phyloP scores from a whole-genome alignment of 306 rosid species.

The Quercus alba region DNA sequence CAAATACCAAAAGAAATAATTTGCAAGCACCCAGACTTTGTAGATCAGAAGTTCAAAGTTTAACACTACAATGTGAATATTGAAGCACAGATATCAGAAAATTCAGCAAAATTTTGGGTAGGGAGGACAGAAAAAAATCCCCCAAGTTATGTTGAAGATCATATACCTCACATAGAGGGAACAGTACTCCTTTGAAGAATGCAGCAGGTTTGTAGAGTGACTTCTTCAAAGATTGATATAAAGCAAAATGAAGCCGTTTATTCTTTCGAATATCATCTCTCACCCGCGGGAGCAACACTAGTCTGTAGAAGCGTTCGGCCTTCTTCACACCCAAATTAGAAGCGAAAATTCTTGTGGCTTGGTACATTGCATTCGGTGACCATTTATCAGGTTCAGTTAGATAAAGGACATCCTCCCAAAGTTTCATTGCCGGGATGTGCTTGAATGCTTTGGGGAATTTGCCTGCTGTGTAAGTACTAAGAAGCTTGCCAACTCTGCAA shows the following conservation, averaged over 20 bases:
- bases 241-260: constrained; percentile 77
- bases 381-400: constrained; percentile 87
- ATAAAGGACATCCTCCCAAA: constrained; percentile 82
- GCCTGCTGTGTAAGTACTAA: constrained; percentile 65
- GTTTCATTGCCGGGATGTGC: constrained; percentile 61
- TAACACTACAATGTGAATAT: background rate
- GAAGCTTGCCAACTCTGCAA: constrained; percentile 66
- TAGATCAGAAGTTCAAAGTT: background rate
- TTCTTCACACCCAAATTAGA: constrained; percentile 71
- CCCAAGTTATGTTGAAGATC: constrained; percentile 2
- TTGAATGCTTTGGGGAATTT: constrained; percentile 81
- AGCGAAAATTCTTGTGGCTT: constrained; percentile 80
- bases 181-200: constrained; percentile 77
- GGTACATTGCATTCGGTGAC: constrained; percentile 91
- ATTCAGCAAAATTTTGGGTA: background rate
- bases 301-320: constrained; percentile 79
- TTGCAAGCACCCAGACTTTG: background rate
- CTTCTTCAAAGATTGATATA: constrained; percentile 83
- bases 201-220: constrained; percentile 89
- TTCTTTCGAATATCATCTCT: constrained; percentile 81
- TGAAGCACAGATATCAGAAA: background rate
- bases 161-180: constrained; percentile 87
- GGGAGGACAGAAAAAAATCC: constrained; percentile 2
- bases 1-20: no score
- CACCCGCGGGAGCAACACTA: constrained; percentile 85